Percentiles rank a stretch among this genome's conserved stretches.
phyloP scores from a whole-genome alignment of 176 grass and related monocot species.

The Oryza meridionalis region DNA sequence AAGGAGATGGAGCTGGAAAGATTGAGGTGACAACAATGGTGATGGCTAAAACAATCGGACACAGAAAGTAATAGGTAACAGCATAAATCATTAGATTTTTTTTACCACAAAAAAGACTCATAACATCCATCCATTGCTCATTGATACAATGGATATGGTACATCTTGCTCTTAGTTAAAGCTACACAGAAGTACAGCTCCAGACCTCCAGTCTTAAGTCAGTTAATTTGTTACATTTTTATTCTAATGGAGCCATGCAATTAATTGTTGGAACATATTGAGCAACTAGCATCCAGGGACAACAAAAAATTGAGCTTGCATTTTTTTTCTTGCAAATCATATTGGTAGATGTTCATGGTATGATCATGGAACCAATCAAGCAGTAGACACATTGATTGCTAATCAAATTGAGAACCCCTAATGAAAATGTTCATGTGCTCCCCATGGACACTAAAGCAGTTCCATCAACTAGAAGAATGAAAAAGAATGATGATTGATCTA shows the following conservation, averaged over 20 bases:
- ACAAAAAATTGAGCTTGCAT: neutral
- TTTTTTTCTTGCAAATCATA: neutral
- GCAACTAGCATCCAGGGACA: neutral
- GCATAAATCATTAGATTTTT: neutral
- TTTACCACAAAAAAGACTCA: neutral
- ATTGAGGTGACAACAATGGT: neutral
- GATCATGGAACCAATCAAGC: neutral
- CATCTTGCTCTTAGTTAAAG: neutral
- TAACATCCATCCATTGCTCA: neutral
- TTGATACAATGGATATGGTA: neutral
- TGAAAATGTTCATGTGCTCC: neutral
- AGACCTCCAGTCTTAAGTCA: neutral
- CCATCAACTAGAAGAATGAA: constrained; percentile 10
- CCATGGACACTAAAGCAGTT: constrained; percentile 11
- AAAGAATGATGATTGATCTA: neutral
- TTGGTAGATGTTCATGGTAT: neutral
- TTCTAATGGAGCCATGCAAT: too few species aligned
- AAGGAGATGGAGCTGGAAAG: constrained; percentile 18
- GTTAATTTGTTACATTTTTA: neutral
- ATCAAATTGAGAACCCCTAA: neutral
- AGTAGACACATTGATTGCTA: neutral
- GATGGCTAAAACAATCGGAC: neutral
- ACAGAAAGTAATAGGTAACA: neutral
- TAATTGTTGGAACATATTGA: neutral
- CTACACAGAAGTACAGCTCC: neutral